Conservation (phyloP, 768 basidiomycete species). For the Tricholoma terreum region DNA sequence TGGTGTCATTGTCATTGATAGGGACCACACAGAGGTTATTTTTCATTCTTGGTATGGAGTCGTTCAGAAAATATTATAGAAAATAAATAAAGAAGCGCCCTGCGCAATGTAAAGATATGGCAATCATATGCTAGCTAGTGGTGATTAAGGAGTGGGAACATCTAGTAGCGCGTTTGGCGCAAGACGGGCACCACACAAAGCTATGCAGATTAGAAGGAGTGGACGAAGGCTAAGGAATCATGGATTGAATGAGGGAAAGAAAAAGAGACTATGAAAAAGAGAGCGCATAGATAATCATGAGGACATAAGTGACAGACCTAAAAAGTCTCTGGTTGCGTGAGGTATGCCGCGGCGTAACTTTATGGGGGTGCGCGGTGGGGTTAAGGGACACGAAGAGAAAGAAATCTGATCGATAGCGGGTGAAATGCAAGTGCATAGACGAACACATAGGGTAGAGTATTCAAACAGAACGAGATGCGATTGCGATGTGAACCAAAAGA, state of each 20-base stretch:
- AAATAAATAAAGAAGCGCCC: background rate
- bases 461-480: constrained; percentile 20
- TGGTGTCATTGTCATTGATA: too few species aligned
- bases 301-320: constrained; percentile 20
- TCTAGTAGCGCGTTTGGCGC: constrained; percentile 1
- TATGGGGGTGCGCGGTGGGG: constrained; percentile 12
- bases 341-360: constrained; percentile 14
- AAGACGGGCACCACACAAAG: too few species aligned
- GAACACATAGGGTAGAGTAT: constrained; percentile 5
- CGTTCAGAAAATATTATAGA: background rate
- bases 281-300: constrained; percentile 15
- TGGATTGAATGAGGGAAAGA: constrained; percentile 7
- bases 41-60: too few species aligned
- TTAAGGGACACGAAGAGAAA: constrained; percentile 7
- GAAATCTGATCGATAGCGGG: constrained; percentile 29
- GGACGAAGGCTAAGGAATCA: constrained; percentile 13
- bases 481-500: constrained; percentile 13
- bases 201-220: constrained; percentile 21
- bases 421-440: constrained; percentile 22
- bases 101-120: background rate
- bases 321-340: constrained; percentile 14
- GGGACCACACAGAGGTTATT: too few species aligned
- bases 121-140: constrained; percentile 2
- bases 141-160: constrained; percentile 10
- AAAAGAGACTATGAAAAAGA: constrained; percentile 14